phyloP scores from a whole-genome alignment of 495 filamentous ascomycete genomes.

The Rostrohypoxylon terebratum region DNA sequence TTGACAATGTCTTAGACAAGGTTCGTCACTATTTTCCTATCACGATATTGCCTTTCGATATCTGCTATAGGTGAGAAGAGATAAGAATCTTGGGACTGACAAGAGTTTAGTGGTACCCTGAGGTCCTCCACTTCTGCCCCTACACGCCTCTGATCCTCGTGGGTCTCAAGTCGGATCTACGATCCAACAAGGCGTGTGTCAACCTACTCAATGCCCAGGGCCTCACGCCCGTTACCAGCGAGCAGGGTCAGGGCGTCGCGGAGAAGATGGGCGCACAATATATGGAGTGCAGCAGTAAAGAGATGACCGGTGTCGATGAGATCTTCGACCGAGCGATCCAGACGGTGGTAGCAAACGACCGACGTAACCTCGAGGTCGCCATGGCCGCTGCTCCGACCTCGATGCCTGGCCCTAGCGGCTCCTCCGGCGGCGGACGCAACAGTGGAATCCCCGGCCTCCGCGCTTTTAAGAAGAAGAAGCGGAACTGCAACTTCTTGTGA shows the following conservation, averaged over 20 bases:
- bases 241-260: constrained; percentile 89
- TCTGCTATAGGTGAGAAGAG: background rate
- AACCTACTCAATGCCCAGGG: constrained; percentile 98
- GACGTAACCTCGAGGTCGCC: constrained; percentile 59
- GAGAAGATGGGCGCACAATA: constrained; percentile 93
- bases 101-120: constrained; percentile 88
- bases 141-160: constrained; percentile 95
- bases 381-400: constrained; percentile 51
- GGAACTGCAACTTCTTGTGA: constrained; percentile 78
- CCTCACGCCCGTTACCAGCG: constrained; percentile 89
- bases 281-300: constrained; percentile 98
- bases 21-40: constrained; percentile 60
- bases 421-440: constrained; percentile 32
- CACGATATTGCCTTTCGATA: background rate
- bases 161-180: constrained; percentile 95
- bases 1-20: constrained; percentile 99
- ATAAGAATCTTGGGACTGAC: constrained; percentile 23
- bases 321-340: constrained; percentile 92
- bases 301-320: constrained; percentile 94
- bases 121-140: constrained; percentile 98
- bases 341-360: constrained; percentile 80
- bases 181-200: constrained; percentile 92
- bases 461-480: constrained; percentile 69
- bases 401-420: constrained; percentile 18
- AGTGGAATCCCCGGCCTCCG: constrained; percentile 52